Base-by-base conservation (phyloP, 805 yeast genomes). In the Saccharomycopsis synnaedendra region DNA sequence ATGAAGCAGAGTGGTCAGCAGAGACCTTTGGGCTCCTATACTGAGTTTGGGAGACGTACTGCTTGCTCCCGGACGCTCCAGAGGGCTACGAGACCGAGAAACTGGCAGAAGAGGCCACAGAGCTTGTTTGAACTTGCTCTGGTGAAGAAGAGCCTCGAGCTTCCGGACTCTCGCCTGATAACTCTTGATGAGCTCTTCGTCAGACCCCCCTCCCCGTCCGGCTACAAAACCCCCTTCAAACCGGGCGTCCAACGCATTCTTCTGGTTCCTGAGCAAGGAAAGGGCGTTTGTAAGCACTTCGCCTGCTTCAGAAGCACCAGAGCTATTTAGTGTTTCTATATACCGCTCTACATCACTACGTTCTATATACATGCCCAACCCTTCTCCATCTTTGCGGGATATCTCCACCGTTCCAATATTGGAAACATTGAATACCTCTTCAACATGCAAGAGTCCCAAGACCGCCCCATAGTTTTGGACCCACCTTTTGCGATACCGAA, bases 111-210 rank as follows among this genome's bases (percentile, higher is more conserved):
- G 37, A 10, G 37, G 37, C 10, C 10, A n/a, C 10, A 34, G n/a
- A 19, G 19, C 19, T 19, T 77, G 74, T 42, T 72, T 72, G 57
- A 72, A 78, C 54, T 76, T 85, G 46, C 78, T 82, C 53, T 84
- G 86, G 59, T 87, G 93, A 10, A 88, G 64, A 37, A 87, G 63
- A 47, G 76, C 81, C 56, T 88, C 96, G 45, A 90, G 70, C 55
- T 83, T 83, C 52, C 76, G 77, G 39, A 90, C 85, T 46, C 95
- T 67, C 7, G 75, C 63, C 59, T 82, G 82, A 54, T 87, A 81
- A 0, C 85, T 85, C 53, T 71, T 71, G 7, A 82, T 65, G 8
- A 73, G 57, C 40, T 71, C 77, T 3, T 64, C 59, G 42, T 50
- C 51, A 19, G 45, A 11, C 19, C 48, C 44, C 0, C 41, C n/a